phyloP scores from a whole-genome alignment of 169 alveolate genomes.

The Eimeria falciformis region DNA sequence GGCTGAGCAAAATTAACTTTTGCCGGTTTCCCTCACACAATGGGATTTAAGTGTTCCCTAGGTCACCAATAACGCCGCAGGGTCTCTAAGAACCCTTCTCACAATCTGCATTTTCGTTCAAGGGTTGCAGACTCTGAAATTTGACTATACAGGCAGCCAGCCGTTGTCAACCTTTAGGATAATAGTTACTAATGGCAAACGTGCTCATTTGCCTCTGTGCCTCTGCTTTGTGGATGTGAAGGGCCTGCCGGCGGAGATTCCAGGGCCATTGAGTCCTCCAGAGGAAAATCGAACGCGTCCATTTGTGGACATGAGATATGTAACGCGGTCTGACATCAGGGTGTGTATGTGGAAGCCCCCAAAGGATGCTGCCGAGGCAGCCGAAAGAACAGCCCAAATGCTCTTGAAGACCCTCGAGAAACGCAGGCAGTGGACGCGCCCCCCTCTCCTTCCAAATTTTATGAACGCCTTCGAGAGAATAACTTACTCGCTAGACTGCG shows the following conservation, averaged over 20 bases:
- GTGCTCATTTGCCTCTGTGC: no score
- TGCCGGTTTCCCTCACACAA: no score
- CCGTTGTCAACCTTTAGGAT: no score
- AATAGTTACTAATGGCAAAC: no score
- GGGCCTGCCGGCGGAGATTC: background rate
- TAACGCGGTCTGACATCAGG: background rate
- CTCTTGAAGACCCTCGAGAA: constrained; percentile 46
- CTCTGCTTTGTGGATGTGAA: no score
- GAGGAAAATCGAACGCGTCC: constrained; percentile 3
- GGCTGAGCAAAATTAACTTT: no score
- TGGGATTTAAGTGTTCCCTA: no score
- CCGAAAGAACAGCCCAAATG: constrained; percentile 31
- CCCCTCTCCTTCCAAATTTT: constrained; percentile 38
- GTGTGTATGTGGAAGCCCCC: constrained; percentile 63
- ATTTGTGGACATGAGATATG: background rate
- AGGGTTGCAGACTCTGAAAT: no score
- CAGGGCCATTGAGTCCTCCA: background rate
- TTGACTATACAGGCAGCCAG: no score
- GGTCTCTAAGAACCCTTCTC: no score
- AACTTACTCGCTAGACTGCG: constrained; percentile 53
- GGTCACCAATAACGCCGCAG: no score
- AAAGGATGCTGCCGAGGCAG: constrained; percentile 27
- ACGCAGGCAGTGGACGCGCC: constrained; percentile 35
- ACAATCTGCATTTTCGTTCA: no score
- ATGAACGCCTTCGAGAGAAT: constrained; percentile 60